Evolutionary conservation across 1,284 basidiomycete genomes (phyloP).

Genomic region (Fomes fomentarius): DNA sequence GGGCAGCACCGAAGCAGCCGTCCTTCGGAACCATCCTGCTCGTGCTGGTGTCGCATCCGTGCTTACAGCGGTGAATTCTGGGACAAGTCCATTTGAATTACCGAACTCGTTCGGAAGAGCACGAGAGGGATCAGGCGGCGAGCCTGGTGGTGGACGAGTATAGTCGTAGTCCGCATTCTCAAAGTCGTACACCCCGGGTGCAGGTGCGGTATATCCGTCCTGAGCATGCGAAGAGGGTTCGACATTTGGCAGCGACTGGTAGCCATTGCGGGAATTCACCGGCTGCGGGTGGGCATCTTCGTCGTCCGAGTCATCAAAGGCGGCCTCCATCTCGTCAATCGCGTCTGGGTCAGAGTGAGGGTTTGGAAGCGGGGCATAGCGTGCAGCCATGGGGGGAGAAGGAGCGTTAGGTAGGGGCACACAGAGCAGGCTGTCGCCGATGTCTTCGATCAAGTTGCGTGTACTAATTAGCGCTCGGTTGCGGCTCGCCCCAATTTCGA

Average conservation of each 20-base stretch:
- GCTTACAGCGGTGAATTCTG: constrained; percentile 45
- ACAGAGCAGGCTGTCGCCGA: constrained; percentile 6
- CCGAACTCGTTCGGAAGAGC: constrained; percentile 74
- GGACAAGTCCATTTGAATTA: constrained; percentile 83
- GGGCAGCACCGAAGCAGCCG: constrained; percentile 63
- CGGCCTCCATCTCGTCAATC: constrained; percentile 72
- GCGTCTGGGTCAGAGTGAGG: constrained; percentile 54
- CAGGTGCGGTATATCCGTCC: constrained; percentile 17
- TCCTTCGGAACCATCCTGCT: constrained; percentile 58
- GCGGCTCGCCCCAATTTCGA: neutral
- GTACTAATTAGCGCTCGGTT: constrained; percentile 11
- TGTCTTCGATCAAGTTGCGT: neutral
- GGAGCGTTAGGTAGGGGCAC: constrained; percentile 6
- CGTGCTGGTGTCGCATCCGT: constrained; percentile 32
- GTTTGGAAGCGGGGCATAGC: constrained; percentile 73
- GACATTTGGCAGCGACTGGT: constrained; percentile 50
- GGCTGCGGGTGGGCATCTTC: constrained; percentile 52
- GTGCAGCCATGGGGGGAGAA: constrained; percentile 53
- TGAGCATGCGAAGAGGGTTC: constrained; percentile 39
- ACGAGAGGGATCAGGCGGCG: constrained; percentile 72
- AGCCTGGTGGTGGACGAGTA: constrained; percentile 80
- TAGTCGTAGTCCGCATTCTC: constrained; percentile 78
- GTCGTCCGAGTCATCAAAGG: constrained; percentile 75
- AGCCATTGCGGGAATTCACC: constrained; percentile 55
- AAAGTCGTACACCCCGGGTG: constrained; percentile 76